Percentiles rank a stretch among this genome's conserved stretches.
These are phyloP conservation scores for Scytalidium lignicola DNA, from an alignment of 2,329 filamentous ascomycete genomes.

Conservation along the genomic window DNA sequence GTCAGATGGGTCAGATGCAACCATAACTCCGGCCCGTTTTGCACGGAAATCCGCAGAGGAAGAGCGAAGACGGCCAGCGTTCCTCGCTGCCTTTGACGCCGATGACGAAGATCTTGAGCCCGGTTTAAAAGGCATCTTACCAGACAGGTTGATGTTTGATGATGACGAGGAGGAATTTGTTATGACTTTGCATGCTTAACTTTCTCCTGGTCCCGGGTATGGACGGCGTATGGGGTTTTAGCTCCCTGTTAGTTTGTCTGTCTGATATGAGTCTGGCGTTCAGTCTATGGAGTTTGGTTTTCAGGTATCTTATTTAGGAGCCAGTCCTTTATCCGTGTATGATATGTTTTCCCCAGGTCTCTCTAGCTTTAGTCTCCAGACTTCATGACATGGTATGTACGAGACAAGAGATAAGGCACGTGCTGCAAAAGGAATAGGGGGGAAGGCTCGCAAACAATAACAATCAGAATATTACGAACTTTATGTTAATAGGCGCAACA, in stretches of 20 bases:
- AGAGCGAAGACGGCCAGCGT: conserved; percentile 41
- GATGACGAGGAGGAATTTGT: conserved; percentile 51
- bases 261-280: not conserved
- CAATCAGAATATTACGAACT: not conserved
- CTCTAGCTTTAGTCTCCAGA: too few species aligned
- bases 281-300: not conserved
- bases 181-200: conserved; percentile 36
- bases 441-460: not conserved
- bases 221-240: not conserved
- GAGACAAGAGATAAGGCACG: not conserved
- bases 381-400: too few species aligned
- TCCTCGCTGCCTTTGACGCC: conserved; percentile 52
- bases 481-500: not conserved
- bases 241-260: not conserved
- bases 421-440: not conserved
- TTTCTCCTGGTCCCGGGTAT: not conserved
- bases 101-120: conserved; percentile 37
- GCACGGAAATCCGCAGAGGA: conserved; percentile 30
- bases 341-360: not conserved
- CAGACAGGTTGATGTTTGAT: conserved; percentile 26
- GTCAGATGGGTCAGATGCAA: conserved; percentile 35
- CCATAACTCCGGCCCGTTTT: conserved; percentile 44
- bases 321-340: not conserved
- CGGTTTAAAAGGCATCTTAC: conserved; percentile 20
- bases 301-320: not conserved